Evolutionary conservation across 305 asterid genomes (phyloP).

Genomic region (Rubia occidens): DNA sequence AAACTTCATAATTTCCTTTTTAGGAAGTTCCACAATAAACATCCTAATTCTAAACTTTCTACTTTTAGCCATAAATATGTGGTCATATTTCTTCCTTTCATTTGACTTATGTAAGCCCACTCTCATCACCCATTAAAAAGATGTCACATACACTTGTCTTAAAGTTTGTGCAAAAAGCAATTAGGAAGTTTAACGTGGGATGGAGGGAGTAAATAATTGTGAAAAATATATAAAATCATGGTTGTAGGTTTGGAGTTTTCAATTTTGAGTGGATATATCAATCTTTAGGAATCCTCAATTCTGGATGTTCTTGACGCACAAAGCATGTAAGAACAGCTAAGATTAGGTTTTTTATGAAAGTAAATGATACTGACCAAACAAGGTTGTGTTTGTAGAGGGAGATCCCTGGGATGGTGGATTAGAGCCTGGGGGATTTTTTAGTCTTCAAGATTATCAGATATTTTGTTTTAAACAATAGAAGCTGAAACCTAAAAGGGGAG

Average conservation of each 20-base stretch:
- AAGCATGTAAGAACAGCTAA: not conserved
- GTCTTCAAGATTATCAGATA: not conserved
- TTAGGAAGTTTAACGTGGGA: too few relatives aligned
- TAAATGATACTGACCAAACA: not conserved
- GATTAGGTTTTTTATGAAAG: not conserved
- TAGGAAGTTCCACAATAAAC: too few relatives aligned
- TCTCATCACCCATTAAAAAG: too few relatives aligned
- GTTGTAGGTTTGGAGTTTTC: not conserved
- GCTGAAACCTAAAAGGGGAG: not conserved
- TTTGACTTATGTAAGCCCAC: too few relatives aligned
- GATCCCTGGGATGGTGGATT: not conserved
- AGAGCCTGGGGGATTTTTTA: not conserved
- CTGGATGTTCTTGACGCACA: not conserved
- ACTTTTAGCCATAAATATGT: too few relatives aligned
- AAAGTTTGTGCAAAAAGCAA: too few relatives aligned
- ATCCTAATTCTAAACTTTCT: too few relatives aligned
- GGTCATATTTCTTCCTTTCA: too few relatives aligned
- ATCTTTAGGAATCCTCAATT: not conserved
- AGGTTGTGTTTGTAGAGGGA: not conserved
- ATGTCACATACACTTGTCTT: too few relatives aligned
- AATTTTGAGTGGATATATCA: not conserved
- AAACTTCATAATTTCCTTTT: too few relatives aligned
- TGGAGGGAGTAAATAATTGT: too few relatives aligned
- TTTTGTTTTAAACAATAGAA: not conserved
- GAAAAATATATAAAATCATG: not conserved